phyloP scores from a whole-genome alignment of 169 alveolate species.

The Plasmodium gallinaceum region DNA sequence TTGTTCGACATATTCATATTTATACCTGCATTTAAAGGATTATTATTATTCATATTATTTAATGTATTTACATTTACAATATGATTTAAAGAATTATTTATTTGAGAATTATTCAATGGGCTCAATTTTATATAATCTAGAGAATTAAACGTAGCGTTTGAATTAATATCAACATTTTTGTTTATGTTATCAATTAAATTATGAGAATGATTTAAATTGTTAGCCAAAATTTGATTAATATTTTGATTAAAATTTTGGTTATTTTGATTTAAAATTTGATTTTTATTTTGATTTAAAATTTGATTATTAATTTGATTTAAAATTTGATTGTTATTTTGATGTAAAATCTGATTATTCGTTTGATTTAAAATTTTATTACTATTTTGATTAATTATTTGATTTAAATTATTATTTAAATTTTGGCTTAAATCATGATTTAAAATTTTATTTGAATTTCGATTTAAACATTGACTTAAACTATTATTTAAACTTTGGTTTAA shows the following conservation, averaged over 20 bases:
- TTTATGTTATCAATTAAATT: background rate
- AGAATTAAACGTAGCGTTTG: background rate
- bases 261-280: background rate
- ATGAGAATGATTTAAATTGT: constrained; percentile 4
- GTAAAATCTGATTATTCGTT: background rate
- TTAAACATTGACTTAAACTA: background rate
- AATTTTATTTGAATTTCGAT: background rate
- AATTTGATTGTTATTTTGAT: background rate
- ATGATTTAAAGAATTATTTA: background rate
- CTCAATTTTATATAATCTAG: constrained; percentile 14
- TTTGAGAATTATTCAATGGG: constrained; percentile 1
- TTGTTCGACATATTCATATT: background rate
- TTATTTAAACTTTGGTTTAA: background rate
- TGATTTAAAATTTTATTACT: background rate
- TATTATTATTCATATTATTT: background rate
- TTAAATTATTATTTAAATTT: background rate
- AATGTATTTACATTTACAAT: constrained; percentile 11
- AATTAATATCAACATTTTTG: constrained; percentile 3
- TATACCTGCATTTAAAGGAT: background rate
- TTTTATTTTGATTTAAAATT: background rate
- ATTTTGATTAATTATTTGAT: background rate
- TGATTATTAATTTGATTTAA: background rate
- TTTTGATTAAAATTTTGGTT: constrained; percentile 1
- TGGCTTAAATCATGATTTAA: background rate
- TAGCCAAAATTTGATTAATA: background rate